phyloP scores from a whole-genome alignment of 176 grass and related monocot species.

The Raddia distichophylla region DNA sequence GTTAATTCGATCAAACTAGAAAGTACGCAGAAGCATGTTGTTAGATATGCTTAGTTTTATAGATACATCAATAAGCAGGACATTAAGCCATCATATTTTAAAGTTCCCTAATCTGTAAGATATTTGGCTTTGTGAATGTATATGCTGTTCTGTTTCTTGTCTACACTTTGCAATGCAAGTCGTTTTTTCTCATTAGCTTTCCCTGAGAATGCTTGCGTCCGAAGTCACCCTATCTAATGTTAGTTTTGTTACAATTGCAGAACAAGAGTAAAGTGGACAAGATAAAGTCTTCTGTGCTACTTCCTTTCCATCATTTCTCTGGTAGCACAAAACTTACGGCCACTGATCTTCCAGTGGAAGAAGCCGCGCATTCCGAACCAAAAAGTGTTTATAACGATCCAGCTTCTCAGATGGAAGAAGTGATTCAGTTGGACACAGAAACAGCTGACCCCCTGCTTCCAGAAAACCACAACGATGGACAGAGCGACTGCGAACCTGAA shows the following conservation, averaged over 20 bases:
- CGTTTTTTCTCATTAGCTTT: conserved; percentile 29
- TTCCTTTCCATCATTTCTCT: conserved; percentile 84
- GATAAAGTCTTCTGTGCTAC: conserved; percentile 60
- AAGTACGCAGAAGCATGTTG: not conserved
- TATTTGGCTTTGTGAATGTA: conserved; percentile 20
- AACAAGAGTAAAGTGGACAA: conserved; percentile 75
- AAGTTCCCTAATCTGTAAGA: conserved; percentile 14
- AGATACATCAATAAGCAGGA: conserved; percentile 5
- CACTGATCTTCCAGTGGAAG: not conserved
- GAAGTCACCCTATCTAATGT: not conserved
- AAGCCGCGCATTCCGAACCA: conserved; percentile 21
- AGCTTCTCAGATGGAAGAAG: conserved; percentile 58
- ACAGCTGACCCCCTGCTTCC: conserved; percentile 35
- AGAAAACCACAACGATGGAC: conserved; percentile 45
- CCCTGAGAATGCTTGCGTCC: conserved; percentile 9
- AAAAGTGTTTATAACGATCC: conserved; percentile 46
- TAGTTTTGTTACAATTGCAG: conserved; percentile 47
- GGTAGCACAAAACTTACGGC: conserved; percentile 39
- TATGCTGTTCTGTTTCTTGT: conserved; percentile 23
- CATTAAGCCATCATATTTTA: not conserved
- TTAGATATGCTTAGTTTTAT: conserved; percentile 12
- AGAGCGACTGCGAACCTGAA: conserved; percentile 30
- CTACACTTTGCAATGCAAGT: not conserved
- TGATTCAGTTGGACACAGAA: conserved; percentile 60
- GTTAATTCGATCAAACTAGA: not conserved